Conservation (phyloP, 768 basidiomycete genomes). For the Rhodocollybia butyracea region DNA sequence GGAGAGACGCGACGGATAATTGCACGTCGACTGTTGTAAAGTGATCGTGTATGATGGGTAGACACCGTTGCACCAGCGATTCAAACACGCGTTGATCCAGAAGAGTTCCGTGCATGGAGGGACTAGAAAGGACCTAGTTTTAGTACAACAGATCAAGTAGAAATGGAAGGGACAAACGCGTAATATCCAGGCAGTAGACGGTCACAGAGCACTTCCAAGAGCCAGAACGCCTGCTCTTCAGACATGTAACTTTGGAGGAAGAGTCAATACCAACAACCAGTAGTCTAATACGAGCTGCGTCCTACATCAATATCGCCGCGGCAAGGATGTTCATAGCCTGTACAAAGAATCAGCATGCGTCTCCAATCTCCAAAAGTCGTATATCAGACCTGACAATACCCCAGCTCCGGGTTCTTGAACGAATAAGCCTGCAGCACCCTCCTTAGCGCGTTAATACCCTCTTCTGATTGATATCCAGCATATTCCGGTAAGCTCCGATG, state of each 20-base stretch:
- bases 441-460: conserved; percentile 81
- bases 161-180: conserved; percentile 53
- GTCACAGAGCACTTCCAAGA: conserved; percentile 92
- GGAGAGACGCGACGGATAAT: conserved; percentile 92
- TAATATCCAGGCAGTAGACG: conserved; percentile 97
- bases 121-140: conserved; percentile 38
- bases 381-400: conserved; percentile 81
- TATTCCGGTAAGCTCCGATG: conserved; percentile 97
- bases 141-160: background rate
- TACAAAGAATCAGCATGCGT: background rate
- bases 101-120: conserved; percentile 97
- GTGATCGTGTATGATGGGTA: conserved; percentile 93
- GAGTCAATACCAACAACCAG: background rate
- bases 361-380: background rate
- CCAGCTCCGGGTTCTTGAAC: conserved; percentile 89
- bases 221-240: conserved; percentile 98
- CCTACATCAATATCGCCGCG: conserved; percentile 93
- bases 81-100: conserved; percentile 99
- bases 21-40: conserved; percentile 92
- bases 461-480: conserved; percentile 88
- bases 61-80: conserved; percentile 81
- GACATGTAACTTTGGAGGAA: conserved; percentile 80
- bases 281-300: conserved; percentile 16
- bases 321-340: conserved; percentile 98
- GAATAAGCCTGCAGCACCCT: conserved; percentile 94